A percentile compares a stretch with the other conserved stretches of the same genome.
These are phyloP conservation scores for Pascua sp. DNA, from an alignment of 1,284 basidiomycete genomes.

Conservation along the genomic window DNA sequence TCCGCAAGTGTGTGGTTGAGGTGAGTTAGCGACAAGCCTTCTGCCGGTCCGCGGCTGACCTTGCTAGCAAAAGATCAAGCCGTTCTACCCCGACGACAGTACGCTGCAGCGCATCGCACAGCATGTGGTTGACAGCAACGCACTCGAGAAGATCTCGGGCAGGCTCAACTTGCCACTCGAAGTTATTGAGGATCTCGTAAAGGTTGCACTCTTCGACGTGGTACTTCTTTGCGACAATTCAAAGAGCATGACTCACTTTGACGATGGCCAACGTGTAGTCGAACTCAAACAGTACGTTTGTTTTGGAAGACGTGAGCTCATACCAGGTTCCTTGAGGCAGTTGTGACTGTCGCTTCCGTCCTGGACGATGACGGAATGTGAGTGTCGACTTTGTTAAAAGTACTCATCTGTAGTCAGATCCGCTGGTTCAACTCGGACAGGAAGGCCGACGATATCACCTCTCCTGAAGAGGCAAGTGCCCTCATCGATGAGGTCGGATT, in stretches of 20 bases:
- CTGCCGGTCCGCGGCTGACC: no score
- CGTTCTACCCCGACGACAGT: slow-evolving; percentile 50
- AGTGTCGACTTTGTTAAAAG: no score
- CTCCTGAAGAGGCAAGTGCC: slow-evolving; percentile 35
- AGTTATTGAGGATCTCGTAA: slow-evolving; percentile 49
- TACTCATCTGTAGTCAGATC: slow-evolving; percentile 26
- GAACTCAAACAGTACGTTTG: slow-evolving; percentile 20
- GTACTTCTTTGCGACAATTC: slow-evolving; percentile 50
- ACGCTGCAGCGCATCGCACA: slow-evolving; percentile 48
- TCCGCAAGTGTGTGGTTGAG: no score
- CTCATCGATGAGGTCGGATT: slow-evolving; percentile 35
- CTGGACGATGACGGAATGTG: slow-evolving; percentile 52
- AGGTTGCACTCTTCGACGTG: slow-evolving; percentile 47
- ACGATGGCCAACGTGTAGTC: slow-evolving; percentile 46
- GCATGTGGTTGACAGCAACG: slow-evolving; percentile 44
- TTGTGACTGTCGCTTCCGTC: slow-evolving; percentile 48
- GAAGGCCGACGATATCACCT: slow-evolving; percentile 49
- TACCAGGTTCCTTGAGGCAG: slow-evolving; percentile 9
- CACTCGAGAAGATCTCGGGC: slow-evolving; percentile 43
- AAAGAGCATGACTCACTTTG: slow-evolving; percentile 48
- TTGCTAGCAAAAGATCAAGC: not conserved
- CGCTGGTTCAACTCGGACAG: slow-evolving; percentile 51
- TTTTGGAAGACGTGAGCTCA: not conserved
- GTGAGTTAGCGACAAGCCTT: no score
- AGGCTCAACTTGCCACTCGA: slow-evolving; percentile 50